Evolutionary conservation across 2,329 filamentous ascomycete genomes (phyloP).

Genomic region (Myriosclerotinia scirpicola): DNA sequence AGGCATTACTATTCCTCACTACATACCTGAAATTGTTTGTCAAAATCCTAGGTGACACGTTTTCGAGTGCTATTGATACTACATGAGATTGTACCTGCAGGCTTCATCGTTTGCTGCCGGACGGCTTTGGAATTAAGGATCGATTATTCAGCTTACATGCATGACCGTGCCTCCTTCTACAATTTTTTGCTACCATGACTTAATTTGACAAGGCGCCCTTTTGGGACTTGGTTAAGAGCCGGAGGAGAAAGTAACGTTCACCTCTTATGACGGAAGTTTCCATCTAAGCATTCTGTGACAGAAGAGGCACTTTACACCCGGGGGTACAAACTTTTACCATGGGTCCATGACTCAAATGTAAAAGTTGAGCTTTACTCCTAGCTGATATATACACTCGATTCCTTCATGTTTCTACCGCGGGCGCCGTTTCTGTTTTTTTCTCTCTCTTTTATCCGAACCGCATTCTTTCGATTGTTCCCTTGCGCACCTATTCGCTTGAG

Average conservation of each 20-base stretch:
- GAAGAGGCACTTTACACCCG: background rate
- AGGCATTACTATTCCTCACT: background rate
- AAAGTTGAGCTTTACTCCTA: background rate
- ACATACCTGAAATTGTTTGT: background rate
- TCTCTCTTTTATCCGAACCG: background rate
- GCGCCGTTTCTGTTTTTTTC: no score
- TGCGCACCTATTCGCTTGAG: background rate
- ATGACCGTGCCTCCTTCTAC: background rate
- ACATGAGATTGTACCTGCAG: background rate
- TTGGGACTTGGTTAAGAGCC: background rate
- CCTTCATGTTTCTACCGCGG: background rate
- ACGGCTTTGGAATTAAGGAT: background rate
- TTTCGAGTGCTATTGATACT: background rate
- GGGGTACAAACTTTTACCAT: background rate
- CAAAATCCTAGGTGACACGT: background rate
- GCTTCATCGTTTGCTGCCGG: background rate
- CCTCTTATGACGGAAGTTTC: background rate
- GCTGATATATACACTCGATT: conserved; percentile 3
- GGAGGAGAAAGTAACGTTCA: background rate
- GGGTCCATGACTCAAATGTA: background rate
- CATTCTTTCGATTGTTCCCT: background rate
- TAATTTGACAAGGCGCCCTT: background rate
- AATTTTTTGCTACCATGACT: background rate
- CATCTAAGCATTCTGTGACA: background rate
- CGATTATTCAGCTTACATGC: conserved; percentile 15